A percentile compares a stretch with the other conserved stretches of the same genome.
These are phyloP conservation scores for Podaxis sp. DNA, from an alignment of 768 basidiomycete genomes.

Conservation along the genomic window DNA sequence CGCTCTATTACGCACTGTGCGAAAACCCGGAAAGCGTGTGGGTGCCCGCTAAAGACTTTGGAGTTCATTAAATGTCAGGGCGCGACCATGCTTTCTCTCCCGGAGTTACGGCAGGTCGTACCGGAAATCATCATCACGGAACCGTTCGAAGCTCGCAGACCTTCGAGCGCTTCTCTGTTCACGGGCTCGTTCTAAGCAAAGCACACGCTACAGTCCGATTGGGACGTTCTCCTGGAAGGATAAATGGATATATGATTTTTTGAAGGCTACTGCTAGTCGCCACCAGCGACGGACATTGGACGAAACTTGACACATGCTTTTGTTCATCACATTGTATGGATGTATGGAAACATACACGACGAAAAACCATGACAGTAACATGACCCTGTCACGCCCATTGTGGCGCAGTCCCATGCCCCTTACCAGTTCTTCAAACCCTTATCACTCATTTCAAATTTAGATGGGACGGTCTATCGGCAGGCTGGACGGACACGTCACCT, in stretches of 20 bases:
- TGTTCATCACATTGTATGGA: background rate
- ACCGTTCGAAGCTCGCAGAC: conserved; percentile 2
- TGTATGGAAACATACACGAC: background rate
- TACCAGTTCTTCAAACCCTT: too few species aligned
- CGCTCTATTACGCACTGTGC: conserved; percentile 20
- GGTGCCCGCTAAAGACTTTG: conserved; percentile 20
- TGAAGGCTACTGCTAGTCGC: too few species aligned
- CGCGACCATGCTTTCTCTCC: conserved; percentile 8
- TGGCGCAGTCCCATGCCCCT: background rate
- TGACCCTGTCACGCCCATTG: background rate
- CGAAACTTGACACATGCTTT: background rate
- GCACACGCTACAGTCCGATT: background rate
- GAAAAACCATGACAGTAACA: background rate
- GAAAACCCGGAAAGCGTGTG: conserved; percentile 16
- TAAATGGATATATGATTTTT: background rate
- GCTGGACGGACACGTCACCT: background rate
- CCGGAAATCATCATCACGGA: conserved; percentile 12
- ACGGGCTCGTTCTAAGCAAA: conserved; percentile 6
- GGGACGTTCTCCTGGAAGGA: background rate
- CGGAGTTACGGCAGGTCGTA: conserved; percentile 13
- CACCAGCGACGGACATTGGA: background rate
- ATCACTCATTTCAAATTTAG: too few species aligned
- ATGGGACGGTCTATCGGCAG: too few species aligned
- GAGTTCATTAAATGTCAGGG: conserved; percentile 31
- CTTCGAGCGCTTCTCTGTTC: background rate